These are phyloP conservation scores for Starmera quercuum DNA, from an alignment of 805 yeast species.

Conservation along the genomic window DNA sequence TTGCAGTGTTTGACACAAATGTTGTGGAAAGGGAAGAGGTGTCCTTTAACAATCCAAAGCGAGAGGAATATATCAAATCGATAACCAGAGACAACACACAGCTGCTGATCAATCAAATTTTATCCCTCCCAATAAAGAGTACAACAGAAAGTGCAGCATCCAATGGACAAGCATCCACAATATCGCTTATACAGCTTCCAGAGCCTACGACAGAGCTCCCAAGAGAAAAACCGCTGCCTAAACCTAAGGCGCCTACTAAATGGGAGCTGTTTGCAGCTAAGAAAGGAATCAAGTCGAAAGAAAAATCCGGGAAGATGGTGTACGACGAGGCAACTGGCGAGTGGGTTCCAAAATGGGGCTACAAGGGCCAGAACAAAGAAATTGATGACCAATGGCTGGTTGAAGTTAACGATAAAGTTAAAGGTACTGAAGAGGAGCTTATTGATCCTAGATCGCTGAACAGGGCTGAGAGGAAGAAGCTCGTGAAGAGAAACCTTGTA, in stretches of 20 bases:
- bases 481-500: slow-evolving; percentile 74
- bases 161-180: slow-evolving; percentile 56
- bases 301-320: slow-evolving; percentile 81
- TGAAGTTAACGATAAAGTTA: slow-evolving; percentile 75
- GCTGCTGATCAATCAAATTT: slow-evolving; percentile 79
- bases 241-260: slow-evolving; percentile 83
- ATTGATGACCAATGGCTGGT: slow-evolving; percentile 92
- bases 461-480: slow-evolving; percentile 77
- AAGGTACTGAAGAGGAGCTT: slow-evolving; percentile 52
- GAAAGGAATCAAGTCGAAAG: slow-evolving; percentile 90
- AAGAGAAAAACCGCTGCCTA: slow-evolving; percentile 91
- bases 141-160: slow-evolving; percentile 67
- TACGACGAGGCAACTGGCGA: slow-evolving; percentile 85
- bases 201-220: slow-evolving; percentile 78
- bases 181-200: slow-evolving; percentile 81
- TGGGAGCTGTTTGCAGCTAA: slow-evolving; percentile 96
- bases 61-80: slow-evolving; percentile 56
- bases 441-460: slow-evolving; percentile 80
- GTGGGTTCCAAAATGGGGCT: slow-evolving; percentile 99
- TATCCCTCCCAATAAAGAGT: slow-evolving; percentile 82
- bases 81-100: slow-evolving; percentile 90
- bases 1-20: slow-evolving; percentile 84
- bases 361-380: slow-evolving; percentile 84
- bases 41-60: slow-evolving; percentile 41
- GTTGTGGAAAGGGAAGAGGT: slow-evolving; percentile 64